Conservation (phyloP, 2,329 filamentous ascomycete species). For the Hymenoscyphus albidus region DNA sequence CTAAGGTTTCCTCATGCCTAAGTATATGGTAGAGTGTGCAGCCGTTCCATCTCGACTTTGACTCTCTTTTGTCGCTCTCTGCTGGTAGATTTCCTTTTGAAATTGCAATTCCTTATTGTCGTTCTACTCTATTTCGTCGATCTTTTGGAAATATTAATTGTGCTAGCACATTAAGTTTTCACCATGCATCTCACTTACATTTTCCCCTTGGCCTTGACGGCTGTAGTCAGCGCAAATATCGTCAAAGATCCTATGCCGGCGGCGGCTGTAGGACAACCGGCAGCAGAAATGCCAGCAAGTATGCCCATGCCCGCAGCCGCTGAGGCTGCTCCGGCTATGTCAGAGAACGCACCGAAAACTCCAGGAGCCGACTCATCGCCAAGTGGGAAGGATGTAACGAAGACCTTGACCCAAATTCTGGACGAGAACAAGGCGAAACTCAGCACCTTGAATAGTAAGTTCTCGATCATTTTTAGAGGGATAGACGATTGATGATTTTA, state of each 20-base stretch:
- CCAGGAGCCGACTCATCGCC: not conserved
- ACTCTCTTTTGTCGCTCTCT: slow-evolving; percentile 5
- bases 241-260: slow-evolving; percentile 7
- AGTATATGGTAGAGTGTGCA: slow-evolving; percentile 8
- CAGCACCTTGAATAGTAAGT: not conserved
- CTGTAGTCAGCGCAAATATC: not conserved
- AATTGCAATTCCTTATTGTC: slow-evolving; percentile 1
- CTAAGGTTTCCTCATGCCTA: not conserved
- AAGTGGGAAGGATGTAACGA: not conserved
- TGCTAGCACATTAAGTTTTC: slow-evolving; percentile 1
- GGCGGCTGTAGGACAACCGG: not conserved
- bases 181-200: slow-evolving; percentile 13
- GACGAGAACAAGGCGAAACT: not conserved
- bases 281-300: not conserved
- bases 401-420: not conserved
- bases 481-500: not conserved
- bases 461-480: not conserved
- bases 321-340: not conserved
- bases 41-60: not conserved
- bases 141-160: not conserved
- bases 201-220: slow-evolving; percentile 7
- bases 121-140: not conserved
- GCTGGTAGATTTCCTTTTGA: slow-evolving; percentile 4
- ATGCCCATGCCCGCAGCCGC: not conserved
- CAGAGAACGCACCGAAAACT: not conserved